Evolutionary conservation across 352 stramenopile genomes (phyloP), one percentile per base, ranked within the genome.

Genomic region (Phytopythium helicoides): DNA sequence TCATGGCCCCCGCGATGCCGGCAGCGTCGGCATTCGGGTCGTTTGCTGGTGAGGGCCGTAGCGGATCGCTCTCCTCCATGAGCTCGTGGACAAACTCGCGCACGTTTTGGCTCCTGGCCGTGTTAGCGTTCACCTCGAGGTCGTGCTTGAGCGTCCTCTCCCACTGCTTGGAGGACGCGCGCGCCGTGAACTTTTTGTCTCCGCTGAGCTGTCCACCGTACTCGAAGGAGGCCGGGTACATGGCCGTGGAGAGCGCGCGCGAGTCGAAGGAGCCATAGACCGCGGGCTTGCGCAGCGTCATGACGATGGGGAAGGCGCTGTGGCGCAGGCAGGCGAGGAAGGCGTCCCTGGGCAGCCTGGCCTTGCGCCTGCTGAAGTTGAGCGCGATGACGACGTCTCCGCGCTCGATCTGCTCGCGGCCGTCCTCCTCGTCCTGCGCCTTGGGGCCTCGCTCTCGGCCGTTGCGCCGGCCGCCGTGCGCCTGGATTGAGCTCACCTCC

Each of bases 361-460:
- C 79, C 31, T 70, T 71, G 11, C 56, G 52, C 36, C 62, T 54
- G 51, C 68, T 77, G 40, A 74, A 74, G 66, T 92, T 89, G 14
- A 89, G 45, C 6, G 81, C 81, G 37, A 92, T 71, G 3, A 92
- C 33, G 21, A 92, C 79, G 57, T 92, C 78, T 8, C 81, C 81
- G 14, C 49, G 52, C 11, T 37, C 36, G 47, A 89, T 75, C 52
- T 64, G 52, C 25, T 25, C 35, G 8, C 44, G 50, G 19, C 66
- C 51, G 40, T 57, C 39, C 9, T 35, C 52, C 12, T 25, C 26
- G 2, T 66, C 58, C 15, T 67, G 28, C 14, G 39, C 38, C 12
- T 67, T 42, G 2, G 59, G 39, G 5, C 23, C 36, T 1, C n/a
- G n/a, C 21, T 14, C 11, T 52, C 40, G 16, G 18, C 18, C 4